A percentile compares a stretch with the other conserved stretches of the same genome.
Evolutionary conservation across 768 basidiomycete species (phyloP).

Genomic region (Trametes cinnabarina): DNA sequence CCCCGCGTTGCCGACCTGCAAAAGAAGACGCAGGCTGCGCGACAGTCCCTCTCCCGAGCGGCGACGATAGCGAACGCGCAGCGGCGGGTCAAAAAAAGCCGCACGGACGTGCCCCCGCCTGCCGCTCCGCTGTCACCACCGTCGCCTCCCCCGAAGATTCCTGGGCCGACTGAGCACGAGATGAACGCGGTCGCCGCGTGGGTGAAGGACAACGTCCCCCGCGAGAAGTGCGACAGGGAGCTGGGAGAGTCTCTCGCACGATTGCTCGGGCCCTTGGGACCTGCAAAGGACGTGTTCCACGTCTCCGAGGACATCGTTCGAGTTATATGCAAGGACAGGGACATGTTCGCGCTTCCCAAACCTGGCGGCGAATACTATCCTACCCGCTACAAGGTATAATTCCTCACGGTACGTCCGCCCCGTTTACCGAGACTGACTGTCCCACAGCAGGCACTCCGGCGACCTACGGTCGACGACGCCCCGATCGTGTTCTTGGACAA

Average conservation of each 20-base stretch:
- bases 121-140: background rate
- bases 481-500: constrained; percentile 1
- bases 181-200: background rate
- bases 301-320: background rate
- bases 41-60: background rate
- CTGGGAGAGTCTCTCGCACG: too few relatives aligned
- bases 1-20: background rate
- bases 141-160: background rate
- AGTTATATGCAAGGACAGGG: background rate
- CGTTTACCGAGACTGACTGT: background rate
- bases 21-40: background rate
- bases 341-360: background rate
- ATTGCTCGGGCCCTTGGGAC: too few relatives aligned
- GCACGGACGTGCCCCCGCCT: background rate
- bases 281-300: background rate
- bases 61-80: background rate
- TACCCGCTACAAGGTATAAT: background rate
- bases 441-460: background rate
- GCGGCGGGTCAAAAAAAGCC: background rate
- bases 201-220: background rate
- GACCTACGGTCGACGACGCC: background rate
- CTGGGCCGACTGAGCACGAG: background rate
- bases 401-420: background rate
- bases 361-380: background rate
- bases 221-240: too few relatives aligned